Evolutionary conservation across 305 asterid species (phyloP), one percentile per base, ranked within the genome.

Genomic region (Fraxinus dipetala): DNA sequence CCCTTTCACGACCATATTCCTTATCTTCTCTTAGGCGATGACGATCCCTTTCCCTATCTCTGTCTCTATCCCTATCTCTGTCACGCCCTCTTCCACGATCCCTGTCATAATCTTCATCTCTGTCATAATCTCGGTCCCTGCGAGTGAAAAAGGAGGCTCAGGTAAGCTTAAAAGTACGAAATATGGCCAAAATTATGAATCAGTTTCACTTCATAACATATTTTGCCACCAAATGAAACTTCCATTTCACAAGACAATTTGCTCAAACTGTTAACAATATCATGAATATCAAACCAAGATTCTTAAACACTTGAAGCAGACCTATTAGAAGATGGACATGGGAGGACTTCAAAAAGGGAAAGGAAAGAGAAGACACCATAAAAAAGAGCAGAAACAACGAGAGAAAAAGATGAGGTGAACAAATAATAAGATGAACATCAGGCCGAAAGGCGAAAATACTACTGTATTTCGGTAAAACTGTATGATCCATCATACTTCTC

Each of bases 401-500:
- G 38, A 69, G 40, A 81, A 20, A 76, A 48, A 28, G 30, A n/a
- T 28, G 20, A 70, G n/a, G 32, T 79, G 13, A 48, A 56, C 14
- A 77, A 56, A 28, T 30, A 80, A 22, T 7, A 84, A 69, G 76
- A 51, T 76, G 28, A 51, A 78, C 54, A 59, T 75, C 54, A 75
- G 22, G 30, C 34, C 59, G n/a, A 26, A 65, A 26, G 30, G 24
- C 38, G 35, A 65, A 65, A 26, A 63, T 61, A 81, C 84, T 51
- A 61, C 51, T 79, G 76, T 20, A 79, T 32, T 40, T 16, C 65
- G 38, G 54, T 4, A 16, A 13, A 85, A 79, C 78, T 95, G 93
- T 94, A 70, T 70, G 96, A 94, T 87, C 97, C 93, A 88, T 90
- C 94, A 93, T 96, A 96, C 99, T 96, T 96, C 97, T 96, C 98